phyloP scores from a whole-genome alignment of 1,284 basidiomycete species.

The Neolentinus lepideus region DNA sequence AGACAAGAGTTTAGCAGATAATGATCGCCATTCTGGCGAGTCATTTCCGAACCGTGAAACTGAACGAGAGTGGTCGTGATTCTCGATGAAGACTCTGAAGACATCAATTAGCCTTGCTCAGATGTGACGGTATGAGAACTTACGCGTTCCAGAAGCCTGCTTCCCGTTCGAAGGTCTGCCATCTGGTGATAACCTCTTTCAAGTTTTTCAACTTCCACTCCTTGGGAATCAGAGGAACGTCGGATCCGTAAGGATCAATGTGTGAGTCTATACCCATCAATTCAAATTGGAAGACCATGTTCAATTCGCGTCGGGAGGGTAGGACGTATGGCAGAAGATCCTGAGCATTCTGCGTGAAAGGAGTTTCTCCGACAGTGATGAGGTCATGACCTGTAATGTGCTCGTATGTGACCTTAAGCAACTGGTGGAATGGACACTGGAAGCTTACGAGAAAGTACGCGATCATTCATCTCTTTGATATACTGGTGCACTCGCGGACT shows the following conservation, averaged over 20 bases:
- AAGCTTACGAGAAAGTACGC: constrained; percentile 49
- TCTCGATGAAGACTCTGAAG: constrained; percentile 51
- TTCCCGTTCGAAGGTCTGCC: constrained; percentile 52
- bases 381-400: constrained; percentile 37
- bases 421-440: background rate
- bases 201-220: constrained; percentile 52
- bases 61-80: constrained; percentile 59
- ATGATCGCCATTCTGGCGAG: constrained; percentile 40
- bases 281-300: constrained; percentile 67
- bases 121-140: constrained; percentile 14
- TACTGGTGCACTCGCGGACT: constrained; percentile 64
- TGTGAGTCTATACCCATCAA: constrained; percentile 48
- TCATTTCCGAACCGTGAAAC: constrained; percentile 66
- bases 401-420: background rate
- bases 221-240: constrained; percentile 31
- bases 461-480: constrained; percentile 56
- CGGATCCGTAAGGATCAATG: constrained; percentile 14
- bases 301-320: constrained; percentile 54
- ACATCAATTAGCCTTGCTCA: constrained; percentile 1
- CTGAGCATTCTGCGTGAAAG: constrained; percentile 42
- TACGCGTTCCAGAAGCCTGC: constrained; percentile 63
- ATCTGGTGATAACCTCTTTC: constrained; percentile 46
- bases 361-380: constrained; percentile 65
- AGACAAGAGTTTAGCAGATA: constrained; percentile 59
- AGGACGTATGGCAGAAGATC: constrained; percentile 52